These are phyloP conservation scores for Ganoderma sp. DNA, from an alignment of 1,284 basidiomycete species.

Conservation along the genomic window DNA sequence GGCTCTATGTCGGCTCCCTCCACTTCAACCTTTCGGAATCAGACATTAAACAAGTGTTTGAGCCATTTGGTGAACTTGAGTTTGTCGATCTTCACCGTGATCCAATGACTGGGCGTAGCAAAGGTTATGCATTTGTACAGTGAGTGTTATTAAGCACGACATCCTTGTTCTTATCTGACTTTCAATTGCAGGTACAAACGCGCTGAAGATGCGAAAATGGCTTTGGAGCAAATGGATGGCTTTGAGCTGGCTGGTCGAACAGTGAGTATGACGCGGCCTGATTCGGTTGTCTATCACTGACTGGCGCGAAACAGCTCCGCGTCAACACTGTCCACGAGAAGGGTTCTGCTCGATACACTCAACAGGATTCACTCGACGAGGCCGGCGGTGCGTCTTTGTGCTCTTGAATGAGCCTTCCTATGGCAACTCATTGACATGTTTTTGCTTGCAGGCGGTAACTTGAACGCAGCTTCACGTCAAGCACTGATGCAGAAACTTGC, in stretches of 20 bases:
- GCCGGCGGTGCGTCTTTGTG: conserved; percentile 65
- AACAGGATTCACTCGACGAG: conserved; percentile 83
- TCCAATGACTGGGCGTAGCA: conserved; percentile 90
- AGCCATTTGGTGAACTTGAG: conserved; percentile 96
- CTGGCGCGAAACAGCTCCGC: conserved; percentile 63
- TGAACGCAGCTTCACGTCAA: conserved; percentile 94
- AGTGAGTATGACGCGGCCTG: conserved; percentile 51
- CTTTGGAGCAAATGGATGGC: conserved; percentile 97
- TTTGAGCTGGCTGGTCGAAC: conserved; percentile 95
- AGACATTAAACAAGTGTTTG: conserved; percentile 98
- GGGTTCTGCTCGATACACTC: conserved; percentile 73
- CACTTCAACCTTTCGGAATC: conserved; percentile 96
- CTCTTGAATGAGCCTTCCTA: neutral
- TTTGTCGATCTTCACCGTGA: conserved; percentile 98
- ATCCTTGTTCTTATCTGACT: conserved; percentile 6
- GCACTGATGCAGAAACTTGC: conserved; percentile 99
- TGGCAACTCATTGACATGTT: neutral
- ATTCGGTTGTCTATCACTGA: conserved; percentile 15
- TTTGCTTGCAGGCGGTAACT: conserved; percentile 72
- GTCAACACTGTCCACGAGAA: conserved; percentile 93
- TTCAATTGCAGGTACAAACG: conserved; percentile 73
- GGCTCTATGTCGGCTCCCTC: conserved; percentile 95
- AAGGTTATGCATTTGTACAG: conserved; percentile 99
- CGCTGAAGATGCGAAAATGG: conserved; percentile 92
- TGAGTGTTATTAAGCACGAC: conserved; percentile 47